Percentiles rank a stretch among this genome's conserved stretches.
Evolutionary conservation across 23 red algal species (phyloP).

Genomic region (Gracilaria domingensis): DNA sequence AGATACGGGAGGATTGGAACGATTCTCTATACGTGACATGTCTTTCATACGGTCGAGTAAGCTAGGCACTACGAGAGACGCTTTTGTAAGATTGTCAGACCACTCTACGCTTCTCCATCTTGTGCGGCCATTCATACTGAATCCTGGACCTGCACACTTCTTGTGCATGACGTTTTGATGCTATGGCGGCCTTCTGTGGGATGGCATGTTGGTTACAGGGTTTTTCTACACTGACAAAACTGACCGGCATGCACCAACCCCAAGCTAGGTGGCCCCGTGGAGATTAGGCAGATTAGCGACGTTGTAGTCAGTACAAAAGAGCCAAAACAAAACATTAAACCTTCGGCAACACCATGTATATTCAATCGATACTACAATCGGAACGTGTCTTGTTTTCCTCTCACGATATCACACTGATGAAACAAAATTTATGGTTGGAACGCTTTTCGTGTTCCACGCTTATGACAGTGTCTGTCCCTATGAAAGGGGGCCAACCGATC

Average conservation of each 20-base stretch:
- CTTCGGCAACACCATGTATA: constrained; percentile 38
- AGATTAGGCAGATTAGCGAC: constrained; percentile 23
- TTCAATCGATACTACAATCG: constrained; percentile 13
- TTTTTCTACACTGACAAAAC: not conserved
- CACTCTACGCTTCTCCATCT: not conserved
- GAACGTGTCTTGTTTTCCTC: not conserved
- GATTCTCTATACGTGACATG: constrained; percentile 92
- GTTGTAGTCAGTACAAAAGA: not conserved
- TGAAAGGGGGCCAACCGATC: too few relatives aligned
- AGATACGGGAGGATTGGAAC: constrained; percentile 98
- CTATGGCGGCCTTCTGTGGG: not conserved
- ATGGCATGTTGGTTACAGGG: not conserved
- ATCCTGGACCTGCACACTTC: constrained; percentile 3
- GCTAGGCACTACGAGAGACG: constrained; percentile 35
- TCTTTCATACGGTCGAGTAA: constrained; percentile 88
- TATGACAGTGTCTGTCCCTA: not conserved
- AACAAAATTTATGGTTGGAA: not conserved
- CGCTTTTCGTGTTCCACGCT: not conserved
- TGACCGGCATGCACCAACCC: not conserved
- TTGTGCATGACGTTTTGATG: constrained; percentile 15
- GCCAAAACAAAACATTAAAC: constrained; percentile 6
- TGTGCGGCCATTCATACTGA: not conserved
- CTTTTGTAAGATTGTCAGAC: not conserved
- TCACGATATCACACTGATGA: not conserved
- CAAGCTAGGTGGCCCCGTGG: not conserved